A percentile compares a stretch with the other conserved stretches of the same genome.
Evolutionary conservation across 2,329 filamentous ascomycete species (phyloP).

Genomic region (Phoma sp.): DNA sequence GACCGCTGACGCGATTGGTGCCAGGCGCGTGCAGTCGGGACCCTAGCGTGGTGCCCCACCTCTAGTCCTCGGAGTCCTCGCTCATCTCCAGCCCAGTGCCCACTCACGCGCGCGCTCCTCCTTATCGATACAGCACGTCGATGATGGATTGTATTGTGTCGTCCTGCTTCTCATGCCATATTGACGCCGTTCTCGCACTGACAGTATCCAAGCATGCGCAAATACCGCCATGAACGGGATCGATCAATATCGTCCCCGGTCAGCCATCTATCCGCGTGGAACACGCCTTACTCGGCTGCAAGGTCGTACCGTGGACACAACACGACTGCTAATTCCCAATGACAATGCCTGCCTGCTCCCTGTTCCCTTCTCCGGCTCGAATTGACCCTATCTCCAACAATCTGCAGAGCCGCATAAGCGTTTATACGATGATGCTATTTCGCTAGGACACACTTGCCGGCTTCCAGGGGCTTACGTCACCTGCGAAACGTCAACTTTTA

Average conservation of each 20-base stretch:
- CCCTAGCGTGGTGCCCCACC: conserved; percentile 7
- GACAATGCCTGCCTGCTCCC: background rate
- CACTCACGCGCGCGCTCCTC: conserved; percentile 6
- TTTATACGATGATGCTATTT: background rate
- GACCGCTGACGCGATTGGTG: conserved; percentile 12
- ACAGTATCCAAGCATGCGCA: too few species aligned
- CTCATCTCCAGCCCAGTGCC: conserved; percentile 9
- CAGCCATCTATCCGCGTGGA: background rate
- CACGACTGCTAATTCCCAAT: conserved; percentile 7
- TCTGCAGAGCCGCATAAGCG: conserved; percentile 11
- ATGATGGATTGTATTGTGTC: background rate
- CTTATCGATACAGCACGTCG: conserved; percentile 3
- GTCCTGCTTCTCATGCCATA: too few species aligned
- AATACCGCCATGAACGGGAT: too few species aligned
- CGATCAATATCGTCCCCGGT: too few species aligned
- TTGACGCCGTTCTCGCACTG: background rate
- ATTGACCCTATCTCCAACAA: conserved; percentile 3
- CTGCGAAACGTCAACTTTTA: background rate
- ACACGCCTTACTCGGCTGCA: conserved; percentile 3
- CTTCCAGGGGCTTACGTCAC: conserved; percentile 14
- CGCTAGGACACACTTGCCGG: conserved; percentile 7
- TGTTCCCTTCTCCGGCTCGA: conserved; percentile 9
- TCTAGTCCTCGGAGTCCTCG: background rate
- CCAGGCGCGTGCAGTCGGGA: conserved; percentile 11
- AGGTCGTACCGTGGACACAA: conserved; percentile 10